Evolutionary conservation across 2,329 filamentous ascomycete genomes (phyloP).

Genomic region (Apiospora marii): DNA sequence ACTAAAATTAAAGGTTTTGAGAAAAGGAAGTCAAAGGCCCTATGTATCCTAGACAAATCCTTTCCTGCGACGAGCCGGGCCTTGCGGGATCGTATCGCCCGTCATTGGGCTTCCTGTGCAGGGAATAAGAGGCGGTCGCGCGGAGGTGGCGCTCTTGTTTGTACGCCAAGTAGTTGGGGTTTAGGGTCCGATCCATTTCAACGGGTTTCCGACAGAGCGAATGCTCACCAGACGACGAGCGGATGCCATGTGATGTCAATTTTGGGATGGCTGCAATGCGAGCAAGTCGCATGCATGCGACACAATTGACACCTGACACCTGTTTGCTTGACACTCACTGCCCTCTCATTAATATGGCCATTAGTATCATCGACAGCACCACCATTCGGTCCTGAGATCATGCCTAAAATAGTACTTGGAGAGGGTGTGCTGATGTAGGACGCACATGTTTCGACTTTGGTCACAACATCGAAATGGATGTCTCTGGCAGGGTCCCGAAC

Average conservation of each 20-base stretch:
- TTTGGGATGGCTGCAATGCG: neutral
- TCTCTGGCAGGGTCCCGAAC: neutral
- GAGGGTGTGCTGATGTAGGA: neutral
- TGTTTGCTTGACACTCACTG: slow-evolving; percentile 9
- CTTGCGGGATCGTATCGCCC: slow-evolving; percentile 9
- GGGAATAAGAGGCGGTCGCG: neutral
- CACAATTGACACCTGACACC: neutral
- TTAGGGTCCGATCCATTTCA: slow-evolving; percentile 12
- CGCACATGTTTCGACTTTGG: neutral
- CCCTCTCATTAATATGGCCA: neutral
- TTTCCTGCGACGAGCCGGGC: slow-evolving; percentile 15
- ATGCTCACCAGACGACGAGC: neutral
- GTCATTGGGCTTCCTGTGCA: neutral
- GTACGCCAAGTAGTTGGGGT: neutral
- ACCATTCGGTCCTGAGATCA: neutral
- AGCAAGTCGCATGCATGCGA: slow-evolving; percentile 5
- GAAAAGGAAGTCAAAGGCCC: neutral
- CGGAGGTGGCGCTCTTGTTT: slow-evolving; percentile 14
- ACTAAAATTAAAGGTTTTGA: neutral
- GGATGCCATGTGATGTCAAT: neutral
- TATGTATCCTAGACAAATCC: neutral
- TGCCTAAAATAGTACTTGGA: neutral
- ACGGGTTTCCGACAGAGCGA: slow-evolving; percentile 2
- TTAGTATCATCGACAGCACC: neutral
- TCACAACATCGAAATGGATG: neutral